Evolutionary conservation across 768 basidiomycete species (phyloP).

Genomic region (Suillus discolor): DNA sequence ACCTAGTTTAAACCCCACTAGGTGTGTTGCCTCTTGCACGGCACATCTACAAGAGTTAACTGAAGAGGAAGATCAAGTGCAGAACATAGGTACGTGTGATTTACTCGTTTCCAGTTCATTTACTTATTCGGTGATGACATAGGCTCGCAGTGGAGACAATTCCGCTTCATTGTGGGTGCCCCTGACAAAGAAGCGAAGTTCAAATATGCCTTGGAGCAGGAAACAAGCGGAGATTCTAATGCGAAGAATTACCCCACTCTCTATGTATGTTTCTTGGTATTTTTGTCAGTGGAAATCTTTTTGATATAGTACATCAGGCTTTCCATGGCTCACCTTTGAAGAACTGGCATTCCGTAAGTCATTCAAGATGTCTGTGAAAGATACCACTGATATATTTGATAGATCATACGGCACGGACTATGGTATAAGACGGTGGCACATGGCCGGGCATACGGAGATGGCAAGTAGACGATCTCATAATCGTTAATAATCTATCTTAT

Average conservation of each 20-base stretch:
- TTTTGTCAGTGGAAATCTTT: neutral
- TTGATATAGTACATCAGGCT: slow-evolving; percentile 40
- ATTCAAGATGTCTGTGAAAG: neutral
- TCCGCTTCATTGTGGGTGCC: slow-evolving; percentile 69
- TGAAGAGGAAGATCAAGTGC: slow-evolving; percentile 53
- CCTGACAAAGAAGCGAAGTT: slow-evolving; percentile 75
- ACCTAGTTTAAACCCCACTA: slow-evolving; percentile 19
- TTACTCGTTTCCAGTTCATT: neutral
- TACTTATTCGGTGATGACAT: neutral
- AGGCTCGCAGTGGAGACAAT: slow-evolving; percentile 61
- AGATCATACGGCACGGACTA: slow-evolving; percentile 75
- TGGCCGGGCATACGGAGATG: slow-evolving; percentile 67
- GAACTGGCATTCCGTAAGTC: slow-evolving; percentile 71
- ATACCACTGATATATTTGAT: neutral
- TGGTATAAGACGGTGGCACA: slow-evolving; percentile 59
- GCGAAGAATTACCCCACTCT: slow-evolving; percentile 37
- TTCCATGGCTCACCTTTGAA: slow-evolving; percentile 67
- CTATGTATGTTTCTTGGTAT: slow-evolving; percentile 10
- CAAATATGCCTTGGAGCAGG: slow-evolving; percentile 43
- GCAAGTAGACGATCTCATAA: slow-evolving; percentile 30
- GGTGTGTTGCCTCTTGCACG: slow-evolving; percentile 75
- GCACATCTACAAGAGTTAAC: slow-evolving; percentile 68
- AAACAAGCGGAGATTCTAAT: slow-evolving; percentile 40
- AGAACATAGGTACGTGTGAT: slow-evolving; percentile 48
- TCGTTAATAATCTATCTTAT: neutral